Conservation (phyloP, 495 filamentous ascomycete species). For the Ramalina peruviana region DNA sequence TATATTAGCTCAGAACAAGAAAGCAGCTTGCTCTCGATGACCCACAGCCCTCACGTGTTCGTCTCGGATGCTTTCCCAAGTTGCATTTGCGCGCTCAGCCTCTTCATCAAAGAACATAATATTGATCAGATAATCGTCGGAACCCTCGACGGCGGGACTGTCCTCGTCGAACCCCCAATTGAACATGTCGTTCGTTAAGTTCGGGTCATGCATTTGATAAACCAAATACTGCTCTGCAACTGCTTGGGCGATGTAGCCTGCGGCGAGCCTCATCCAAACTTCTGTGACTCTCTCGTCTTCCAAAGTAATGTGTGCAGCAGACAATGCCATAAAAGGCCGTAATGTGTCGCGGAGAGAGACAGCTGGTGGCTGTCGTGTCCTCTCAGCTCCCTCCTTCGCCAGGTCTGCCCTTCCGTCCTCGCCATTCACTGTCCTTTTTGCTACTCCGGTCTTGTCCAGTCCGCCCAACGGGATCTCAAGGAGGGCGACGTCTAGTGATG, state of each 20-base stretch:
- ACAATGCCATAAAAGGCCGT: conserved; percentile 34
- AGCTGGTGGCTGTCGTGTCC: no score
- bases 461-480: no score
- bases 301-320: conserved; percentile 18
- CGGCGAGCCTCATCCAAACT: conserved; percentile 30
- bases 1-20: background rate
- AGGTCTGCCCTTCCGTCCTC: no score
- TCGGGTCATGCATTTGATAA: conserved; percentile 14
- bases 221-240: conserved; percentile 32
- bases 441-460: no score
- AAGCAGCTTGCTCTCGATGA: background rate
- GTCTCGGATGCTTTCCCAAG: conserved; percentile 10
- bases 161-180: conserved; percentile 21
- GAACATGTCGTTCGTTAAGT: conserved; percentile 18
- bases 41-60: conserved; percentile 13
- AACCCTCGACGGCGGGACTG: conserved; percentile 10
- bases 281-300: conserved; percentile 10
- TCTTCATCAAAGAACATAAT: conserved; percentile 16
- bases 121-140: conserved; percentile 13
- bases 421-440: no score
- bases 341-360: conserved; percentile 28
- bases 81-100: conserved; percentile 1
- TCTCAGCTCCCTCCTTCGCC: no score
- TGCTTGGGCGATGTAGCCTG: conserved; percentile 37
- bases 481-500: no score